Percentiles rank a stretch among this genome's conserved stretches.
phyloP scores from a whole-genome alignment of 2,329 filamentous ascomycete genomes.

The Apiospora phragmitis region DNA sequence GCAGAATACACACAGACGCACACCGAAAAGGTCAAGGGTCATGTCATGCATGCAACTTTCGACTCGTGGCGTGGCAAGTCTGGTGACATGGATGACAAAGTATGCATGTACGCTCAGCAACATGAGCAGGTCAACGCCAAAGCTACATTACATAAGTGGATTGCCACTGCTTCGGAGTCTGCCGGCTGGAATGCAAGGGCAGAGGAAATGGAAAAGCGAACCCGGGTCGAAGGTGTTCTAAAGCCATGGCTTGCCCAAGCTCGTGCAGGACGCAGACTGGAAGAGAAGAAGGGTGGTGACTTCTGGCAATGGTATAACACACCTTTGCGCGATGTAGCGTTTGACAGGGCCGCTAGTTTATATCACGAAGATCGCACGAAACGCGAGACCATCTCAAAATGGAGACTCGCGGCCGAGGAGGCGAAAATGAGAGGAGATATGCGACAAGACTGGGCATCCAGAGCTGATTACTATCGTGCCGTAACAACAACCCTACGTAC shows the following conservation, averaged over 20 bases:
- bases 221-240: conserved; percentile 11
- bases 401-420: conserved; percentile 12
- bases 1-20: conserved; percentile 29
- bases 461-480: conserved; percentile 15
- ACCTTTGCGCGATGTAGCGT: conserved; percentile 10
- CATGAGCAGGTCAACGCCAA: background rate
- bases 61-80: conserved; percentile 16
- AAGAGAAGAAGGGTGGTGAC: conserved; percentile 10
- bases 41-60: conserved; percentile 16
- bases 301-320: conserved; percentile 15
- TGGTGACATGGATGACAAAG: background rate
- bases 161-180: background rate
- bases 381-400: conserved; percentile 9
- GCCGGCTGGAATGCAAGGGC: background rate
- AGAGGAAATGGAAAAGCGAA: conserved; percentile 5
- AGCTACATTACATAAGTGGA: conserved; percentile 8
- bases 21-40: conserved; percentile 23
- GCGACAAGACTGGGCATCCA: conserved; percentile 12
- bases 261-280: conserved; percentile 5
- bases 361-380: conserved; percentile 10
- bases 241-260: conserved; percentile 17
- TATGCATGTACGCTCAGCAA: background rate
- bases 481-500: conserved; percentile 14
- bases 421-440: background rate
- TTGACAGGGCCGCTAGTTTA: conserved; percentile 10